phyloP scores from a whole-genome alignment of 345 rosid genomes.

The Pelargonium nanum region DNA sequence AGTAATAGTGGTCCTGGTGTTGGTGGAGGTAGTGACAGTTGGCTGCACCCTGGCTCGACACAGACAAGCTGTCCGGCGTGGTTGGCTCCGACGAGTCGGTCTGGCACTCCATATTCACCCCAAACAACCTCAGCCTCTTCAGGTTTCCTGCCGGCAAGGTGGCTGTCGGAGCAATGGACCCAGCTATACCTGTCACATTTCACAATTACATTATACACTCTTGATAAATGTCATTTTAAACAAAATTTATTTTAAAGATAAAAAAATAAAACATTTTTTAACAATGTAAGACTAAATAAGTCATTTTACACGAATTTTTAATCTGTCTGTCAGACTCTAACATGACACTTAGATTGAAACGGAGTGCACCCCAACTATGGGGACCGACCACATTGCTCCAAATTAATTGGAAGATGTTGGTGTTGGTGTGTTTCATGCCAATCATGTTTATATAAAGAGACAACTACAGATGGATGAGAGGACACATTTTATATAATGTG shows the following conservation, averaged over 20 bases:
- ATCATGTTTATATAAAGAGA: too few relatives aligned
- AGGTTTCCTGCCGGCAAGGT: constrained; percentile 3
- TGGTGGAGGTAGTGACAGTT: neutral
- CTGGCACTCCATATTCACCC: constrained; percentile 26
- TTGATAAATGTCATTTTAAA: neutral
- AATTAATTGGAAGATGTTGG: constrained; percentile 31
- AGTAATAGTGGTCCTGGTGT: neutral
- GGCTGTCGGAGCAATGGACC: neutral
- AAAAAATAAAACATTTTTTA: too few relatives aligned
- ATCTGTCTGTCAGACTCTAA: too few relatives aligned
- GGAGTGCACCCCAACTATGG: too few relatives aligned
- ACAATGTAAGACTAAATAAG: too few relatives aligned
- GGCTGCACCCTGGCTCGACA: constrained; percentile 2
- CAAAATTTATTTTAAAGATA: too few relatives aligned
- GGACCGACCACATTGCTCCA: constrained; percentile 25
- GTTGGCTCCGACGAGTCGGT: constrained; percentile 12
- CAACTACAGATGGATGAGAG: too few relatives aligned
- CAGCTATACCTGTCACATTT: constrained; percentile 2
- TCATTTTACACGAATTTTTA: too few relatives aligned
- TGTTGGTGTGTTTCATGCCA: too few relatives aligned
- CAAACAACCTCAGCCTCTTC: constrained; percentile 22
- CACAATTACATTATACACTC: constrained; percentile 4
- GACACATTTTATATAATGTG: too few relatives aligned
- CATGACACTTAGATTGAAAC: too few relatives aligned
- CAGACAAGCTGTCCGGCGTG: constrained; percentile 2